phyloP scores from a whole-genome alignment of 1,284 basidiomycete species.

The Termitomyces sp. region DNA sequence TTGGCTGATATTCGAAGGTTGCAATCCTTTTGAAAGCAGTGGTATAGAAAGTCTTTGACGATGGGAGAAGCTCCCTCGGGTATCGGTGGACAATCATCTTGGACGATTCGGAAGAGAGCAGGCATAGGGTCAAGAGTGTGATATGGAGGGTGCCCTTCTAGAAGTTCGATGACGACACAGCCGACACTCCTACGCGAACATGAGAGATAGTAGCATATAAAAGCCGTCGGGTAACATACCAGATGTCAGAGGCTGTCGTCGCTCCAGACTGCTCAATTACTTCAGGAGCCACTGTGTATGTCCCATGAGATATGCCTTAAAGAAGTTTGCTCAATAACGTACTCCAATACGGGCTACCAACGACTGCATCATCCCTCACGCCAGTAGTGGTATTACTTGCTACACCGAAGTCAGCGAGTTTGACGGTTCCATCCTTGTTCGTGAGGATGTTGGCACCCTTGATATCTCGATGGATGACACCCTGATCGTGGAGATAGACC shows the following conservation, averaged over 20 bases:
- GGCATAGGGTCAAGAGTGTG: constrained; percentile 97
- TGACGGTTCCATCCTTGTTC: constrained; percentile 97
- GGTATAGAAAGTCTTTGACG: constrained; percentile 94
- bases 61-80: constrained; percentile 92
- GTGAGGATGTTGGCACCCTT: constrained; percentile 97
- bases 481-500: constrained; percentile 94
- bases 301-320: constrained; percentile 14
- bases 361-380: constrained; percentile 81
- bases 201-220: constrained; percentile 1
- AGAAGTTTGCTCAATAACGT: constrained; percentile 24
- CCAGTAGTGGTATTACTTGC: constrained; percentile 71
- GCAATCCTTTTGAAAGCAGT: constrained; percentile 97
- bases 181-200: constrained; percentile 72
- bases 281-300: constrained; percentile 83
- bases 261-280: constrained; percentile 97
- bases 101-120: constrained; percentile 95
- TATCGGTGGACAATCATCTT: constrained; percentile 94
- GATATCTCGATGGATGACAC: constrained; percentile 98
- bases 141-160: constrained; percentile 95
- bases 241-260: constrained; percentile 95
- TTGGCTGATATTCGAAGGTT: constrained; percentile 92
- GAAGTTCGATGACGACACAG: constrained; percentile 92
- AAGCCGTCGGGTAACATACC: constrained; percentile 42
- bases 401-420: constrained; percentile 93
- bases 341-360: constrained; percentile 98